These are phyloP conservation scores for Cutaneotrichosporon cavernicola DNA, from an alignment of 1,284 basidiomycete species.

Conservation along the genomic window DNA sequence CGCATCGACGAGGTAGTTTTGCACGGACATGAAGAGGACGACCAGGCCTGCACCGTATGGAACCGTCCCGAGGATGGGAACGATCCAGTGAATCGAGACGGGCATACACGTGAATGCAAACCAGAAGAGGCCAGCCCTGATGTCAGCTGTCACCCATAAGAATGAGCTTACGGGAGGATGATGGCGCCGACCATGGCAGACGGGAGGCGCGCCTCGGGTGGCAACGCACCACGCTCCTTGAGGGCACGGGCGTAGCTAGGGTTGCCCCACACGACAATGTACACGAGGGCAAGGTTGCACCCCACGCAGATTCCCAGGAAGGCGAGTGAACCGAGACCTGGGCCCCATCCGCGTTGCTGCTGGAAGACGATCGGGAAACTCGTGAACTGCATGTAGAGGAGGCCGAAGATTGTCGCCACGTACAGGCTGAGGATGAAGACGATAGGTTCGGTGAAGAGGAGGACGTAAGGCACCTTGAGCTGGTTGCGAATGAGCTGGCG, in stretches of 20 bases:
- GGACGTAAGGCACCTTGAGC: conserved; percentile 55
- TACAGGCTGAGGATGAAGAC: conserved; percentile 60
- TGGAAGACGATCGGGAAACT: conserved; percentile 54
- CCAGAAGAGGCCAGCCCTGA: conserved; percentile 25
- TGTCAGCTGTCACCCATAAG: background rate
- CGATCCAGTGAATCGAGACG: conserved; percentile 60
- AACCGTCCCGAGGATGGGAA: conserved; percentile 61
- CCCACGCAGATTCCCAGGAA: conserved; percentile 66
- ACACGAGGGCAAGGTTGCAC: conserved; percentile 59
- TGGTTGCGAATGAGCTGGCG: conserved; percentile 37
- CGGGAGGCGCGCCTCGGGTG: conserved; percentile 59
- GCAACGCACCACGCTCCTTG: conserved; percentile 27
- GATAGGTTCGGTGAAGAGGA: conserved; percentile 66
- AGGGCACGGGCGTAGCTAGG: conserved; percentile 28
- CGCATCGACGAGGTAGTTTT: conserved; percentile 63
- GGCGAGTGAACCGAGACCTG: conserved; percentile 61
- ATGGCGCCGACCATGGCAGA: conserved; percentile 61
- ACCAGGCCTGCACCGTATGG: conserved; percentile 59
- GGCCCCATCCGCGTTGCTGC: conserved; percentile 30
- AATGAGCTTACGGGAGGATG: conserved; percentile 57
- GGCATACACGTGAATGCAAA: conserved; percentile 60
- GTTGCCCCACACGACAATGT: conserved; percentile 55
- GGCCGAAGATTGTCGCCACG: conserved; percentile 30
- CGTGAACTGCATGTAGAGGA: conserved; percentile 41
- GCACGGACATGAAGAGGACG: conserved; percentile 34